Conservation (phyloP, 495 filamentous ascomycete species). For the Neohortaea acidophila region DNA sequence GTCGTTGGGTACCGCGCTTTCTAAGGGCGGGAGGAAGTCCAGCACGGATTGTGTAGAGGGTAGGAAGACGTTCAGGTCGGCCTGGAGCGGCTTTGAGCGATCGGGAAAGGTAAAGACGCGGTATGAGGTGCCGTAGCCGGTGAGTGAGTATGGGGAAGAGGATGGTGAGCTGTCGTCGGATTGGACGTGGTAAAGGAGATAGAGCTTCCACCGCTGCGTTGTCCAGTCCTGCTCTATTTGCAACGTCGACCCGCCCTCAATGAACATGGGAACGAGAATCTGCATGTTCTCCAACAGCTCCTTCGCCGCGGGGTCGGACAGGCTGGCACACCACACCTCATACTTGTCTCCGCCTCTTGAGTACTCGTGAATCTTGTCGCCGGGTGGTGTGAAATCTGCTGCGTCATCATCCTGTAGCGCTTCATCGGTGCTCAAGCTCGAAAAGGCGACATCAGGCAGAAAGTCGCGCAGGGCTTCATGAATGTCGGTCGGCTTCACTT, state of each 20-base stretch:
- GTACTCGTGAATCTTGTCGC: conserved; percentile 39
- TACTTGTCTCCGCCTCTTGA: conserved; percentile 34
- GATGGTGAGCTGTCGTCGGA: conserved; percentile 36
- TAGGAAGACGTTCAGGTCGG: conserved; percentile 15
- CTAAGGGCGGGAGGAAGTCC: conserved; percentile 28
- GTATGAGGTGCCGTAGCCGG: conserved; percentile 79
- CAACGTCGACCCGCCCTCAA: conserved; percentile 71
- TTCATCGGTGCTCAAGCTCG: conserved; percentile 2
- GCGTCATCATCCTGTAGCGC: conserved; percentile 6
- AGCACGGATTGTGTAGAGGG: conserved; percentile 13
- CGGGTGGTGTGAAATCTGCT: conserved; percentile 39
- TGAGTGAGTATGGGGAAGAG: conserved; percentile 50
- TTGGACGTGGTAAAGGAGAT: conserved; percentile 47
- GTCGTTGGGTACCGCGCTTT: conserved; percentile 28
- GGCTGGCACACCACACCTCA: conserved; percentile 46
- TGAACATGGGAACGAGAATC: conserved; percentile 70
- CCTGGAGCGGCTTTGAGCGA: conserved; percentile 1
- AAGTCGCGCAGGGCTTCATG: conserved; percentile 47
- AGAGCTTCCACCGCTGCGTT: conserved; percentile 72
- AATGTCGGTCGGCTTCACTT: conserved; percentile 54
- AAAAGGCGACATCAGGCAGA: conserved; percentile 46
- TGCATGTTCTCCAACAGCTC: conserved; percentile 62
- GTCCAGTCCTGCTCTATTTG: conserved; percentile 57
- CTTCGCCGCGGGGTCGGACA: conserved; percentile 42
- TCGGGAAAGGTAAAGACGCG: conserved; percentile 52